These are phyloP conservation scores for Ophiostoma quercus DNA, from an alignment of 2,329 filamentous ascomycete species.

Conservation along the genomic window DNA sequence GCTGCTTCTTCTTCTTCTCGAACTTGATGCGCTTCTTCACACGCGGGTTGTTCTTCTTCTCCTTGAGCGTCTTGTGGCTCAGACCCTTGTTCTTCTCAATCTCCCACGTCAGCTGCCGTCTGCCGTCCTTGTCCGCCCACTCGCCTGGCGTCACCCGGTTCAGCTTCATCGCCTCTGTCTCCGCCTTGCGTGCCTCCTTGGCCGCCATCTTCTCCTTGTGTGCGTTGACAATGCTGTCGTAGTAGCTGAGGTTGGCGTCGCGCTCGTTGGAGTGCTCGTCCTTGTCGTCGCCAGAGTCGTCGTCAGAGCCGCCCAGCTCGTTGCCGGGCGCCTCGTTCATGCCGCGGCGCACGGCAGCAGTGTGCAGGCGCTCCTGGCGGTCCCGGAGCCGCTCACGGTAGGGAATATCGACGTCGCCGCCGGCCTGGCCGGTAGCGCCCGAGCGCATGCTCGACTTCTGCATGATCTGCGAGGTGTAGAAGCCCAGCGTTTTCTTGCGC, in stretches of 20 bases:
- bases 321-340: slow-evolving; percentile 1
- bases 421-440: slow-evolving; percentile 64
- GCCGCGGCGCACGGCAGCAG: slow-evolving; percentile 76
- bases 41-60: slow-evolving; percentile 88
- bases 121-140: slow-evolving; percentile 72
- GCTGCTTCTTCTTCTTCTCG: slow-evolving; percentile 95
- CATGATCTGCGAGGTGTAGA: slow-evolving; percentile 96
- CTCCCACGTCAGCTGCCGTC: slow-evolving; percentile 84
- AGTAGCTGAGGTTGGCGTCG: slow-evolving; percentile 54
- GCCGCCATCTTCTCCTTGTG: slow-evolving; percentile 63
- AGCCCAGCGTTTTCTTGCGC: slow-evolving; percentile 86
- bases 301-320: slow-evolving; percentile 61
- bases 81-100: slow-evolving; percentile 98
- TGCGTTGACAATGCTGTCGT: slow-evolving; percentile 23
- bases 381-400: slow-evolving; percentile 85
- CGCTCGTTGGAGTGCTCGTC: slow-evolving; percentile 69
- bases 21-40: slow-evolving; percentile 98
- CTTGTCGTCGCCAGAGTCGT: slow-evolving; percentile 66
- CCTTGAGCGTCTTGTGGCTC: slow-evolving; percentile 62
- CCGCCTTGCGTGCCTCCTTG: slow-evolving; percentile 54
- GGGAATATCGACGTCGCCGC: slow-evolving; percentile 77
- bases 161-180: slow-evolving; percentile 57
- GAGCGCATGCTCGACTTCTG: slow-evolving; percentile 88
- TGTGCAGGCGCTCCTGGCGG: slow-evolving; percentile 76
- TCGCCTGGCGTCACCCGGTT: slow-evolving; percentile 61